Evolutionary conservation across 2,329 filamentous ascomycete species (phyloP).

Genomic region (Graphium sp.): DNA sequence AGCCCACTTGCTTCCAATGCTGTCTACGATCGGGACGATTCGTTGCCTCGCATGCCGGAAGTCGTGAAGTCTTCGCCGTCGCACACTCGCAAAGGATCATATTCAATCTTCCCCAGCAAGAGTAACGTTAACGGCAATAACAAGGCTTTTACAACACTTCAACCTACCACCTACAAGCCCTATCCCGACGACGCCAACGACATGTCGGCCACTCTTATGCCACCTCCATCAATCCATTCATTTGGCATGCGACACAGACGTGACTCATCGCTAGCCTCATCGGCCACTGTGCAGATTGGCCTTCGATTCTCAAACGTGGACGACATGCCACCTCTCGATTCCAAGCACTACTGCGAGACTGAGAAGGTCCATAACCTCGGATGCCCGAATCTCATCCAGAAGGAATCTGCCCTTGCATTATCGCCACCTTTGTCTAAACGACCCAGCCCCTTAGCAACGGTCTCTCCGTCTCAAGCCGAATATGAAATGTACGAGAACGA

Average conservation of each 20-base stretch:
- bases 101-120: slow-evolving; percentile 21
- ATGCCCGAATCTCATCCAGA: slow-evolving; percentile 11
- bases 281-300: slow-evolving; percentile 56
- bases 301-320: slow-evolving; percentile 46
- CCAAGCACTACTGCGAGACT: slow-evolving; percentile 13
- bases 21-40: slow-evolving; percentile 8
- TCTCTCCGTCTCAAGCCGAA: neutral
- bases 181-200: slow-evolving; percentile 1
- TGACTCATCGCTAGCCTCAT: slow-evolving; percentile 45
- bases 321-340: slow-evolving; percentile 24
- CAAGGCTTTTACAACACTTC: slow-evolving; percentile 21
- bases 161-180: slow-evolving; percentile 27
- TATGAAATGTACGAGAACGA: slow-evolving; percentile 5
- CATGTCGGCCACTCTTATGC: slow-evolving; percentile 9
- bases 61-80: slow-evolving; percentile 5
- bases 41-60: slow-evolving; percentile 3
- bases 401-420: slow-evolving; percentile 1
- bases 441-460: slow-evolving; percentile 14
- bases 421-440: slow-evolving; percentile 6
- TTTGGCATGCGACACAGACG: slow-evolving; percentile 30
- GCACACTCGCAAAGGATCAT: slow-evolving; percentile 19
- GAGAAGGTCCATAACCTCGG: slow-evolving; percentile 20
- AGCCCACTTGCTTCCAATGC: slow-evolving; percentile 18
- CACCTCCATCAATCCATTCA: slow-evolving; percentile 26
- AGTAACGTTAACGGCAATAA: slow-evolving; percentile 7